Evolutionary conservation across 306 rosid genomes (phyloP).

Genomic region (Crataegus laevigata): DNA sequence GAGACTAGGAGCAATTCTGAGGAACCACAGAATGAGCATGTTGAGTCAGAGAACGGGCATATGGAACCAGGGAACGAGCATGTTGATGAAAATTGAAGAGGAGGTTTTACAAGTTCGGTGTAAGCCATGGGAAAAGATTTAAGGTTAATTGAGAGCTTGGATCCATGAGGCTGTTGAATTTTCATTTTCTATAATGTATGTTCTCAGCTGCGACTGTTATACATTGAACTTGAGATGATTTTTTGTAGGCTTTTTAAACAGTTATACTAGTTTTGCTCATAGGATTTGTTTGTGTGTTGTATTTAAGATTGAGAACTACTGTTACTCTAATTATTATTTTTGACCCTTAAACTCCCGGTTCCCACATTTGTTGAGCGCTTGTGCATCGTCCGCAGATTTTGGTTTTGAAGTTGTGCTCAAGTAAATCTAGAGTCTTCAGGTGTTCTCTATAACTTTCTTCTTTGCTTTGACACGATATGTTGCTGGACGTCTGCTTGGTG

Average conservation of each 20-base stretch:
- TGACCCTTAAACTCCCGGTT: neutral
- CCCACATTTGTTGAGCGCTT: neutral
- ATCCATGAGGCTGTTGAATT: conserved; percentile 8
- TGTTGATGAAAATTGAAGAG: conserved; percentile 1
- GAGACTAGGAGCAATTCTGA: conserved; percentile 39
- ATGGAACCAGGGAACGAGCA: conserved; percentile 5
- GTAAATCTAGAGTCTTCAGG: neutral
- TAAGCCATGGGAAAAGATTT: conserved; percentile 14
- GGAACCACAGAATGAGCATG: conserved; percentile 22
- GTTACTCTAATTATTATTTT: neutral
- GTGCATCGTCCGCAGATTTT: neutral
- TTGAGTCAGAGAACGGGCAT: neutral
- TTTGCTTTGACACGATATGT: neutral
- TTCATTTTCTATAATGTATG: conserved; percentile 19
- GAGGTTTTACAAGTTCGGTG: conserved; percentile 10
- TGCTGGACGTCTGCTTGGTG: neutral
- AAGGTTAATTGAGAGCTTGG: conserved; percentile 14
- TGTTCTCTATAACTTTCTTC: neutral
- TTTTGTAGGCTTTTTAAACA: conserved; percentile 21
- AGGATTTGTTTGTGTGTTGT: conserved; percentile 11
- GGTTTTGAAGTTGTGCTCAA: neutral
- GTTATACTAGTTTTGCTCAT: conserved; percentile 7
- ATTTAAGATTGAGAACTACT: conserved; percentile 14
- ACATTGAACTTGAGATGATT: conserved; percentile 5
- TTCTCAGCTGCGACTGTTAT: conserved; percentile 23